These are phyloP conservation scores for Sporodiniella umbellata DNA, from an alignment of 371 early-diverging fungal species.

Conservation along the genomic window DNA sequence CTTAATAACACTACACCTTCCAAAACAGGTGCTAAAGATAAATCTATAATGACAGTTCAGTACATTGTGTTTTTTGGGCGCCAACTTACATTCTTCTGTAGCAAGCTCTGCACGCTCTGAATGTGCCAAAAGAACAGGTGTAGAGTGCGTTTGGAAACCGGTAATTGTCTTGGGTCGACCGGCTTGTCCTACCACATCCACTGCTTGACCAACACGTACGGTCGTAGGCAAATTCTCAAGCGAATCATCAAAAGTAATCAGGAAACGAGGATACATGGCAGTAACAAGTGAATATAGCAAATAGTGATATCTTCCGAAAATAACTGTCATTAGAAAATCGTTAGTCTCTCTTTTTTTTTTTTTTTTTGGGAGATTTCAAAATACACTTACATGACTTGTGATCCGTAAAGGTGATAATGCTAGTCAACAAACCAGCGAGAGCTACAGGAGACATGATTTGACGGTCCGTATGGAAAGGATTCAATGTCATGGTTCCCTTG, in stretches of 20 bases:
- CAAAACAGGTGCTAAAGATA: slow-evolving; percentile 76
- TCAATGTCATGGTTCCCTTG: slow-evolving; percentile 95
- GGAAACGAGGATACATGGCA: slow-evolving; percentile 96
- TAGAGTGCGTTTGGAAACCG: slow-evolving; percentile 98
- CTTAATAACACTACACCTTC: slow-evolving; percentile 94
- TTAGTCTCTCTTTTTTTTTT: too few species aligned
- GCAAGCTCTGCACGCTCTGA: slow-evolving; percentile 98
- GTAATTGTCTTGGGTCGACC: slow-evolving; percentile 98
- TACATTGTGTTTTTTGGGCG: too few species aligned
- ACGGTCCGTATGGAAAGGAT: slow-evolving; percentile 92
- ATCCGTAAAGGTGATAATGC: slow-evolving; percentile 87
- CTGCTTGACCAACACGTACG: slow-evolving; percentile 98
- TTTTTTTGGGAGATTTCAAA: neutral
- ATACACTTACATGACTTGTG: slow-evolving; percentile 75
- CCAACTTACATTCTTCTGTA: slow-evolving; percentile 85
- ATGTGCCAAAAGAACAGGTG: slow-evolving; percentile 95
- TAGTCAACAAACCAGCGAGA: slow-evolving; percentile 85
- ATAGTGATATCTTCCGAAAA: slow-evolving; percentile 87
- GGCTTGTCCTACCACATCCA: slow-evolving; percentile 99
- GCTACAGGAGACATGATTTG: slow-evolving; percentile 88
- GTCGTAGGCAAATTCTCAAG: slow-evolving; percentile 76
- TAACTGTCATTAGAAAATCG: slow-evolving; percentile 43
- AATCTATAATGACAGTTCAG: too few species aligned
- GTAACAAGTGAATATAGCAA: slow-evolving; percentile 91
- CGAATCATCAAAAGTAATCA: slow-evolving; percentile 90